Evolutionary conservation across 768 basidiomycete genomes (phyloP), one percentile per base, ranked within the genome.

Genomic region (Mrakia gelida): DNA sequence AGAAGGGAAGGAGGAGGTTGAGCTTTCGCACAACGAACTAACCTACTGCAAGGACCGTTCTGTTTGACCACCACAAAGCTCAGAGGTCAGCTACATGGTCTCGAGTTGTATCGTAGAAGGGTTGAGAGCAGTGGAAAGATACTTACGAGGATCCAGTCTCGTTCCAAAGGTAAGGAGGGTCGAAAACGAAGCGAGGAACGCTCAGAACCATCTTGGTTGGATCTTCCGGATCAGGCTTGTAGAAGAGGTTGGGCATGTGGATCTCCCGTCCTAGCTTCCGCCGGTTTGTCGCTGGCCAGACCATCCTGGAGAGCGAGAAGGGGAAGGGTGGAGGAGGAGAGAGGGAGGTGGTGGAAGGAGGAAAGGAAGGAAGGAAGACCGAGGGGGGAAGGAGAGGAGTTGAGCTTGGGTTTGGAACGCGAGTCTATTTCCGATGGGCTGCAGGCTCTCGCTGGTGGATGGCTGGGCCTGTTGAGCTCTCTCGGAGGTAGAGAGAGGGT

Each of bases 161-260:
- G 30, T 54, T 43, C 71, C 71, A 73, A 15, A 59, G 43, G 52
- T 54, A 52, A 54, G 71, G 71, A 11, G n/a, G 4, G 16, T 18
- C 15, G 26, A 73, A 73, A 5, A 10, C 30, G 10, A 54, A 52
- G 30, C 71, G 38, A 23, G 71, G 71, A 8, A 73, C 71, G 28
- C 3, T 5, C 9, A 73, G 71, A 4, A n/a, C 71, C 71, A 54
- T 73, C 13, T 54, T 8, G 23, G 65, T 23, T 18, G 54, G 59
- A 13, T 28, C 59, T 10, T 26, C 28, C 26, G 26, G 7, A 23
- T n/a, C 11, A 0, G 30, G 28, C 5, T 8, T 16, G 30, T n/a
- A 70, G 68, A 70, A 70, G 38, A 70, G 68, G 38, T 70, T 70
- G 4, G 68, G 68, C 32, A 70, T 38, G 15, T 70, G 68, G 8